Evolutionary conservation across 148 eudicot species (phyloP).

Genomic region (Vaccinium vitisidaea): DNA sequence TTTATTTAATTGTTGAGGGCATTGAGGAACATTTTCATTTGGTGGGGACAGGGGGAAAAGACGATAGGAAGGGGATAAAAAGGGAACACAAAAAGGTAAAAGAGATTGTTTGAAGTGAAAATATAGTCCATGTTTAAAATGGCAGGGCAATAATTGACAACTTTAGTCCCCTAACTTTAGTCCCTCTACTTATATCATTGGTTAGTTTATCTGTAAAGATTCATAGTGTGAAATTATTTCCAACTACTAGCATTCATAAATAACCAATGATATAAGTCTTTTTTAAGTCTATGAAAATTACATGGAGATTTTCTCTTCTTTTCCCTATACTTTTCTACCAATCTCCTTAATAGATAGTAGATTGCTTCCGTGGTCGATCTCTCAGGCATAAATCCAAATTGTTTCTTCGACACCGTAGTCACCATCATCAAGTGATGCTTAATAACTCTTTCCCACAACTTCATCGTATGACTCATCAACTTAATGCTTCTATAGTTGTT

Average conservation of each 20-base stretch:
- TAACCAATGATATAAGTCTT: neutral
- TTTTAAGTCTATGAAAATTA: too few relatives aligned
- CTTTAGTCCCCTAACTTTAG: neutral
- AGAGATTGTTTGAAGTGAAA: neutral
- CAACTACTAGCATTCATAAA: neutral
- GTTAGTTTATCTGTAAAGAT: neutral
- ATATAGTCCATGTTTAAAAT: neutral
- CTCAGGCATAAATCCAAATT: too few relatives aligned
- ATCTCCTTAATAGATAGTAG: too few relatives aligned
- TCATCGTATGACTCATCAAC: too few relatives aligned
- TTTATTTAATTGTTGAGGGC: neutral
- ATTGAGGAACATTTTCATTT: neutral
- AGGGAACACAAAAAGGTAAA: neutral
- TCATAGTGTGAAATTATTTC: neutral
- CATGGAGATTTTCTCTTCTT: too few relatives aligned
- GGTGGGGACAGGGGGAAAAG: neutral
- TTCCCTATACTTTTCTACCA: too few relatives aligned
- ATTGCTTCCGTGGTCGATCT: too few relatives aligned
- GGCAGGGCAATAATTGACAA: constrained; percentile 12
- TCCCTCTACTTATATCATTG: neutral
- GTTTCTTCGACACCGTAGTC: too few relatives aligned
- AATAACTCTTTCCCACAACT: too few relatives aligned
- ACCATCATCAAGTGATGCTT: too few relatives aligned
- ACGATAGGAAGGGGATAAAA: neutral
- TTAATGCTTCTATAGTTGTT: too few relatives aligned